A percentile compares a stretch with the other conserved stretches of the same genome.
These are phyloP conservation scores for Biscogniauxia marginata DNA, from an alignment of 2,329 filamentous ascomycete genomes.

Conservation along the genomic window DNA sequence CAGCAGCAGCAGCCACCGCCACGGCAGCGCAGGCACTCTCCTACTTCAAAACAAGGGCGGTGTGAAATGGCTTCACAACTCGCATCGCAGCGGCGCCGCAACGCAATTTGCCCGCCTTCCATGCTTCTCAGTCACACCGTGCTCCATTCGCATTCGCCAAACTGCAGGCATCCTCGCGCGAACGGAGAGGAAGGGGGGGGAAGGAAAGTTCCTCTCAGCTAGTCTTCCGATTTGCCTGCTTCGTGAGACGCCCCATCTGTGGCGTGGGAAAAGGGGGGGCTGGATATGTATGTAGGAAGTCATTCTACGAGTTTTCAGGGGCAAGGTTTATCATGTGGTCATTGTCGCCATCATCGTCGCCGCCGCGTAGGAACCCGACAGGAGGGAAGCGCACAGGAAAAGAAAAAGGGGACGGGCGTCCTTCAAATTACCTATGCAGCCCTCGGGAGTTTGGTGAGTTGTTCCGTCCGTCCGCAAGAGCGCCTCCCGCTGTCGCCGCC, in stretches of 20 bases:
- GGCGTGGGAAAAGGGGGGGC: not conserved
- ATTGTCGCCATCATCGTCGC: not conserved
- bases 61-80: slow-evolving; percentile 3
- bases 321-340: not conserved
- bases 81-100: not conserved
- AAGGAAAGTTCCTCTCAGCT: not conserved
- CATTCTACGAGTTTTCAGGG: not conserved
- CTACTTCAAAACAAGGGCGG: not conserved
- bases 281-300: not conserved
- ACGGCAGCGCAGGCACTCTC: not conserved
- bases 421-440: not conserved
- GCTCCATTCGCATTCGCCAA: not conserved
- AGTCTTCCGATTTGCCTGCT: not conserved
- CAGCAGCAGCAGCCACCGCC: not conserved
- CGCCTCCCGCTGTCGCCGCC: not conserved
- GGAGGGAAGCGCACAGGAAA: not conserved
- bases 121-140: not conserved
- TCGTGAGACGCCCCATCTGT: not conserved
- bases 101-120: not conserved
- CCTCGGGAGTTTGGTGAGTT: not conserved
- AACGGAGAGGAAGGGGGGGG: not conserved
- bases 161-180: not conserved
- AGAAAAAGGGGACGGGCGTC: not conserved
- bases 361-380: not conserved
- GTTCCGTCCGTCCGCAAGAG: not conserved